Percentiles rank a stretch among this genome's conserved stretches.
Conservation (phyloP, 139 green algal species). For the Tetraselmis chui region DNA sequence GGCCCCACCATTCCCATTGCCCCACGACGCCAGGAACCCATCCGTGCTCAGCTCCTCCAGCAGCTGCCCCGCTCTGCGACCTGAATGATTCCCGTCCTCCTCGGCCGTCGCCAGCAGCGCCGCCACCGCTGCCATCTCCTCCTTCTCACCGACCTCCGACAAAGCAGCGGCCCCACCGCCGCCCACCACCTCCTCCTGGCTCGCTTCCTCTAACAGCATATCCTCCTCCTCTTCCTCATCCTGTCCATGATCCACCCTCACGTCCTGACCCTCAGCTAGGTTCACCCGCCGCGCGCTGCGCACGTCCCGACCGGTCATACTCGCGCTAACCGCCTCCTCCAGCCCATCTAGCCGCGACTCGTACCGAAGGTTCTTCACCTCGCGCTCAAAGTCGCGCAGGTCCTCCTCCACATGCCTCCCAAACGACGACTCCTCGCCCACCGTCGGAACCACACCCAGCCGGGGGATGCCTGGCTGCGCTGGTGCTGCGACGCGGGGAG, state of each 20-base stretch:
- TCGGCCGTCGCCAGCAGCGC: background rate
- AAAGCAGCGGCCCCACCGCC: too few species aligned
- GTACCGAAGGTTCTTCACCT: background rate
- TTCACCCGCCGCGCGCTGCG: background rate
- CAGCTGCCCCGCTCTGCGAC: background rate
- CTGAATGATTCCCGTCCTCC: background rate
- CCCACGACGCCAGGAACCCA: background rate
- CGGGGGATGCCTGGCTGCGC: background rate
- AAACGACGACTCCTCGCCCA: background rate
- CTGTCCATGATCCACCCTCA: background rate
- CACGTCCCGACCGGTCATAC: background rate
- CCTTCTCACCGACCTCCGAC: background rate
- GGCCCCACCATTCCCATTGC: too few species aligned
- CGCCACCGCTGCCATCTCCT: background rate
- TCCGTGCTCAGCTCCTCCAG: background rate
- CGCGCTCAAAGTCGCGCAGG: background rate
- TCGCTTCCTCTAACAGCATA: background rate
- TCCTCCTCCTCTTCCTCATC: background rate
- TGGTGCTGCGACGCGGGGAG: background rate
- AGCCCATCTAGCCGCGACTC: background rate
- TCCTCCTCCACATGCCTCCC: background rate
- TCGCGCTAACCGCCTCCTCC: background rate
- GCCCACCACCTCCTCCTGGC: background rate
- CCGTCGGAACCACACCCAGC: too few species aligned
- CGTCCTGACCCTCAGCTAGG: background rate